Evolutionary conservation across 768 basidiomycete species (phyloP).

Genomic region (Leucocoprinus sp.): DNA sequence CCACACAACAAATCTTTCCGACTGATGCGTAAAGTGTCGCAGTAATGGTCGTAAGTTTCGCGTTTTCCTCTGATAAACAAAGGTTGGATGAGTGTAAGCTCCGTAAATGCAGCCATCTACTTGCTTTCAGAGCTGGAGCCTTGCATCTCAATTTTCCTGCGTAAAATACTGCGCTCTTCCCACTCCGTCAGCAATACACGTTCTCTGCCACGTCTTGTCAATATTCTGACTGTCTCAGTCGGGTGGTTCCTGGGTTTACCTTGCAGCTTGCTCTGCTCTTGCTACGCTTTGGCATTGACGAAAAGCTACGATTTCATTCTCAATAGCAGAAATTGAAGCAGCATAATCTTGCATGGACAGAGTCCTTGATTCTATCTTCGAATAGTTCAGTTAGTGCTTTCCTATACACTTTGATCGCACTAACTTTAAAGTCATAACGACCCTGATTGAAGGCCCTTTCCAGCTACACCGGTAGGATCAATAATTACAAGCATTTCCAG

Average conservation of each 20-base stretch:
- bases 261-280: conserved; percentile 29
- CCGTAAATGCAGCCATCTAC: not conserved
- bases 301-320: conserved; percentile 34
- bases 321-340: conserved; percentile 31
- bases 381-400: conserved; percentile 7
- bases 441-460: conserved; percentile 38
- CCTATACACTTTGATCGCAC: not conserved
- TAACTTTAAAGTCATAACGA: conserved; percentile 12
- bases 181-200: conserved; percentile 1
- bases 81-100: not conserved
- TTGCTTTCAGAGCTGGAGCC: not conserved
- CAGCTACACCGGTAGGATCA: not conserved
- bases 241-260: conserved; percentile 20
- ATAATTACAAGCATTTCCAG: not conserved
- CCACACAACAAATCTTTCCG: conserved; percentile 40
- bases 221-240: conserved; percentile 38
- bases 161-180: not conserved
- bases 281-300: conserved; percentile 29
- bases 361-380: conserved; percentile 37
- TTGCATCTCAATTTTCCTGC: not conserved
- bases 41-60: conserved; percentile 14
- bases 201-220: conserved; percentile 23
- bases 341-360: conserved; percentile 49
- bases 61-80: conserved; percentile 1
- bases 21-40: conserved; percentile 37